Base-by-base conservation (phyloP, 2,329 filamentous ascomycete genomes). In the Rutstroemia sydowiana region DNA sequence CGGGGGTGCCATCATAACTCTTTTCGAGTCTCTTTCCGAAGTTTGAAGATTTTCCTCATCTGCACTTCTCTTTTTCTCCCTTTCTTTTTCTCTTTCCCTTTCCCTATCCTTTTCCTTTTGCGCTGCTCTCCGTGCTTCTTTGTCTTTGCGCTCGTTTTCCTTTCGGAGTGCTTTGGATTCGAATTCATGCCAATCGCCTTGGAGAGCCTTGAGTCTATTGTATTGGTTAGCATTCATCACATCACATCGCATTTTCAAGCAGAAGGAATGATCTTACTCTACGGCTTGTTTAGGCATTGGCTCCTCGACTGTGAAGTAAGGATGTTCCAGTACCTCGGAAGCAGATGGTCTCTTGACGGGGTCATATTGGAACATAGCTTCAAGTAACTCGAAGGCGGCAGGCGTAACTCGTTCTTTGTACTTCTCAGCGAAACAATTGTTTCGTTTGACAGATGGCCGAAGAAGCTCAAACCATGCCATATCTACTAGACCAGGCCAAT, bases 131-230 rank as follows among this genome's bases (percentile, higher is more conserved):
- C 63, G 56, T 11, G 63, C 62, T 46, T 68, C 66, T 57, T 66
- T 67, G 55, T 84, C 80, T 52, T 72, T 70, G 50, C 81, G 80
- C 67, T 93, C 88, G 61, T 90, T 92, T 68, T 96, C 91, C 61
- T 93, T 93, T 30, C 93, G 79, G 23, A 95, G 75, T 14, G 90
- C 91, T 71, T 98, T 98, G 51, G 89, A 95, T 71, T 98, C 93
- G 63, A 97, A 95, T 67, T 98, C 93, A 66, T 98, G 93, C 93
- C 93, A 98, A 63, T 98, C 93, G 20, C 93, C 93, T 61, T 93
- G 82, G 28, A 98, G 77, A 45, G 84, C 75, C 54, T 85, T 82
- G 45, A 98, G 78, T 63, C 87, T 53, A 34, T 31, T 49, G 42
- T 18, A 10, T 23, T 28, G 48, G 65, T 73, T 63, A 55, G 34